These are phyloP conservation scores for Iberis pinnata DNA, from an alignment of 345 rosid genomes.

Conservation along the genomic window DNA sequence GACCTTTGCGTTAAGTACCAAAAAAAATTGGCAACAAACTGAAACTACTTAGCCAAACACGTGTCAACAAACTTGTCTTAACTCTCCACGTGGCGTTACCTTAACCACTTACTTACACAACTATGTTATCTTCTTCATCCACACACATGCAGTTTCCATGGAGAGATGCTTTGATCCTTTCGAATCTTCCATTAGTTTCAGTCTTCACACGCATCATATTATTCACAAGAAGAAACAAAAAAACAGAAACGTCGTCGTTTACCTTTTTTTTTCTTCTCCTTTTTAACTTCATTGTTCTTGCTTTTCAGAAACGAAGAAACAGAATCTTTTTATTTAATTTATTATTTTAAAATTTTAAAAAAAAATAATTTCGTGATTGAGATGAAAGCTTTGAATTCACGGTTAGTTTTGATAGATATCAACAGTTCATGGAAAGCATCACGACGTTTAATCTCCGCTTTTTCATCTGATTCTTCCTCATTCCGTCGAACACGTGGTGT, in stretches of 20 bases:
- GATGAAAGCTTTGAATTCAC: constrained; percentile 57
- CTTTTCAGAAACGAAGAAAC: constrained; percentile 5
- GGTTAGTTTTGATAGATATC: constrained; percentile 58
- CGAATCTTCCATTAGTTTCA: constrained; percentile 58
- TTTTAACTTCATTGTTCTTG: constrained; percentile 9
- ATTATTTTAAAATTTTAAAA: constrained; percentile 2
- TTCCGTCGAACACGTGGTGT: constrained; percentile 54
- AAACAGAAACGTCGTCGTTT: constrained; percentile 21
- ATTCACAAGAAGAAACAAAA: not conserved
- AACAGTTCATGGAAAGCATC: constrained; percentile 62
- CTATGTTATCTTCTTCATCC: constrained; percentile 26
- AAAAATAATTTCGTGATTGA: not conserved
- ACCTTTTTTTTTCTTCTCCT: constrained; percentile 16
- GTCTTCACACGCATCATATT: constrained; percentile 26
- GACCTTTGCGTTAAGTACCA: constrained; percentile 12
- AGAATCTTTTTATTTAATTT: constrained; percentile 6
- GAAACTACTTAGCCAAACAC: constrained; percentile 14
- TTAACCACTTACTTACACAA: constrained; percentile 14
- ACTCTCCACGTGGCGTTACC: constrained; percentile 27
- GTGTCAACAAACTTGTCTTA: constrained; percentile 17
- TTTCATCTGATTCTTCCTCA: constrained; percentile 45
- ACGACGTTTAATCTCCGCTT: constrained; percentile 37
- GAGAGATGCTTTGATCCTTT: constrained; percentile 50
- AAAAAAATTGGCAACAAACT: not conserved
- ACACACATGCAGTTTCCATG: constrained; percentile 33